Conservation (phyloP, 1,284 basidiomycete species). For the Pisolithus thermaeus region DNA sequence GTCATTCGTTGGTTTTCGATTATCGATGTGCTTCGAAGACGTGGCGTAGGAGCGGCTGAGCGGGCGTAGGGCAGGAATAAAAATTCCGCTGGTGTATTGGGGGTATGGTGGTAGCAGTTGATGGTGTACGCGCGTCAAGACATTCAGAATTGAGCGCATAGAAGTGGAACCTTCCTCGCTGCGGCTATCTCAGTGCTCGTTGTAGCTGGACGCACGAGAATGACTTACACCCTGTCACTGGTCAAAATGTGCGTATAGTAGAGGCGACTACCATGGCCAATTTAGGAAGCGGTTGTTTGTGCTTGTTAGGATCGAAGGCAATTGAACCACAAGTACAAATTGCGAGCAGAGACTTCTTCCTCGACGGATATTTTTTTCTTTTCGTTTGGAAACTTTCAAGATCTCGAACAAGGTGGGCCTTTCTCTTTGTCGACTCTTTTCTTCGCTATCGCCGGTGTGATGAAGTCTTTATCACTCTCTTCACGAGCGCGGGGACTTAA, state of each 20-base stretch:
- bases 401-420: conserved; percentile 12
- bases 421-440: not conserved
- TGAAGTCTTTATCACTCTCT: conserved; percentile 26
- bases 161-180: not conserved
- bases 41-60: conserved; percentile 5
- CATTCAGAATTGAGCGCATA: conserved; percentile 1
- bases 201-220: not conserved
- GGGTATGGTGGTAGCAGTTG: not conserved
- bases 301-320: conserved; percentile 17
- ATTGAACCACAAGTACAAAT: conserved; percentile 20
- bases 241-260: not conserved
- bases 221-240: not conserved
- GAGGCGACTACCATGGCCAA: not conserved
- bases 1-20: conserved; percentile 22
- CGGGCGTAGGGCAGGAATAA: not conserved
- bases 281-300: conserved; percentile 20
- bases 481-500: conserved; percentile 24
- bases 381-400: not conserved
- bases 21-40: not conserved
- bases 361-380: not conserved
- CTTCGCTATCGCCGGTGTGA: conserved; percentile 12
- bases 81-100: not conserved
- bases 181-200: not conserved
- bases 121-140: not conserved
- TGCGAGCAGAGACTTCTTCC: not conserved